Evolutionary conservation across 768 basidiomycete genomes (phyloP).

Genomic region (Butyriboletus loyo): DNA sequence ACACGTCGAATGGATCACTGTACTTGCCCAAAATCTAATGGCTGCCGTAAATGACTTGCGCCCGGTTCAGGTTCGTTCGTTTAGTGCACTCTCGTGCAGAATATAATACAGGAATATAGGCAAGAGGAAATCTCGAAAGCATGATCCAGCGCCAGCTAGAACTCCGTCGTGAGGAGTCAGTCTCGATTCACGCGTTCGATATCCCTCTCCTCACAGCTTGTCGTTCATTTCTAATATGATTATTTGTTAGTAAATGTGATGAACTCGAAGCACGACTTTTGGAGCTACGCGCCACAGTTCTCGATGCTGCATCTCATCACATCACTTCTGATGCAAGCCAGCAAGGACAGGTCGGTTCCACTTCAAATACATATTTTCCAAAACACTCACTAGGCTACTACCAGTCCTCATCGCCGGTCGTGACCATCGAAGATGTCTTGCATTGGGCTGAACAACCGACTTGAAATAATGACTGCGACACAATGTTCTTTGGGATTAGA

Average conservation of each 20-base stretch:
- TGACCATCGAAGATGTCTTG: conserved; percentile 41
- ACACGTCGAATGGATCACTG: conserved; percentile 76
- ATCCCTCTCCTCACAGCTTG: neutral
- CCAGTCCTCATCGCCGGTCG: conserved; percentile 9
- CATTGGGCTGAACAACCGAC: conserved; percentile 55
- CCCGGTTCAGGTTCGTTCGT: conserved; percentile 68
- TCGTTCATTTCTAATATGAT: conserved; percentile 7
- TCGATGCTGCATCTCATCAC: conserved; percentile 11
- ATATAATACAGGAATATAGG: conserved; percentile 40
- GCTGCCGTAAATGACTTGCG: conserved; percentile 86
- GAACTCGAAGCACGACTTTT: conserved; percentile 60
- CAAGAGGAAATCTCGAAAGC: conserved; percentile 73
- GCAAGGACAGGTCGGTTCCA: conserved; percentile 17
- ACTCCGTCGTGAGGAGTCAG: conserved; percentile 69
- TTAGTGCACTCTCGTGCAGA: neutral
- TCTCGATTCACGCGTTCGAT: conserved; percentile 62
- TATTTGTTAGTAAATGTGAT: conserved; percentile 61
- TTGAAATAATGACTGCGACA: conserved; percentile 6
- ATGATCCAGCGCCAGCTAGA: conserved; percentile 83
- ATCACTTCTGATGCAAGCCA: neutral
- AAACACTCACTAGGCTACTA: neutral
- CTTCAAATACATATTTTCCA: neutral
- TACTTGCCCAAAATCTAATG: conserved; percentile 84
- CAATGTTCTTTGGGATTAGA: neutral
- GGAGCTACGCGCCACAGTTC: conserved; percentile 41